These are phyloP conservation scores for Suillus brevipes DNA, from an alignment of 768 basidiomycete genomes.

Conservation along the genomic window DNA sequence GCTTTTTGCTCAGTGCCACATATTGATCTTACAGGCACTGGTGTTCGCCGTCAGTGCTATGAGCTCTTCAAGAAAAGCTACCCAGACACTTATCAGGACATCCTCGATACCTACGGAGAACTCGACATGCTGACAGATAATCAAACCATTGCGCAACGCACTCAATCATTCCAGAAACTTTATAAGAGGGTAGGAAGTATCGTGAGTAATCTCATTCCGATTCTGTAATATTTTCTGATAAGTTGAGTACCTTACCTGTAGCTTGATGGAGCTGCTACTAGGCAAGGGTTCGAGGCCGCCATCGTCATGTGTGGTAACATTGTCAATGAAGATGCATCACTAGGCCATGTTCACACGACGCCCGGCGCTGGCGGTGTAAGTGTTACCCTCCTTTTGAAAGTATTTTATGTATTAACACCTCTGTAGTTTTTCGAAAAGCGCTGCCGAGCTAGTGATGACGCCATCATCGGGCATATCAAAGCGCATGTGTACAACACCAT, in stretches of 20 bases:
- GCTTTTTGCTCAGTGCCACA: not conserved
- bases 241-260: not conserved
- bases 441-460: slow-evolving; percentile 1
- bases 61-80: not conserved
- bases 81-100: not conserved
- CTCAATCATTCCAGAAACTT: not conserved
- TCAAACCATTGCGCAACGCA: not conserved
- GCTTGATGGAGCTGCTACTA: slow-evolving; percentile 6
- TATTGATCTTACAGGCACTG: not conserved
- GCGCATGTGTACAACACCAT: slow-evolving; percentile 7
- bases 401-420: no score
- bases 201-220: not conserved
- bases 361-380: not conserved
- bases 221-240: not conserved
- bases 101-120: not conserved
- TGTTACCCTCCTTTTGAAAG: no score
- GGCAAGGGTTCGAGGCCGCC: slow-evolving; percentile 12
- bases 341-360: slow-evolving; percentile 6
- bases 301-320: slow-evolving; percentile 12
- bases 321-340: slow-evolving; percentile 9
- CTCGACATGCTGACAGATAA: not conserved
- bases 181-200: not conserved
- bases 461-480: slow-evolving; percentile 11
- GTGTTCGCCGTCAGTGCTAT: not conserved
- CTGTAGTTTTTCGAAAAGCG: slow-evolving; percentile 8